Percentiles rank a stretch among this genome's conserved stretches.
These are phyloP conservation scores for Leucocoprinus birnbaumii DNA, from an alignment of 768 basidiomycete genomes.

Conservation along the genomic window DNA sequence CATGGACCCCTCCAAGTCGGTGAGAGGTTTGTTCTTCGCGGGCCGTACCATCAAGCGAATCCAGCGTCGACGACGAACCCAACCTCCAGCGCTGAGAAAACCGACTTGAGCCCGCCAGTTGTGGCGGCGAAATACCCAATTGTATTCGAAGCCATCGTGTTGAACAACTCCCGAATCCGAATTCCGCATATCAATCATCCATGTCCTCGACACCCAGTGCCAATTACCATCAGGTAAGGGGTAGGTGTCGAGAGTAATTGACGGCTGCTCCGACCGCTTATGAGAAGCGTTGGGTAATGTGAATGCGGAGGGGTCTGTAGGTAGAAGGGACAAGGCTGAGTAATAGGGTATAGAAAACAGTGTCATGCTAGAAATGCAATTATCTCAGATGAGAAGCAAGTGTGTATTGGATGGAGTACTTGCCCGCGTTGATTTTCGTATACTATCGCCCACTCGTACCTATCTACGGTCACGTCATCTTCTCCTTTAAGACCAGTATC, in stretches of 20 bases:
- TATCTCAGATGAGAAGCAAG: too few relatives aligned
- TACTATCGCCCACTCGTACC: constrained; percentile 74
- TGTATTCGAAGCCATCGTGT: constrained; percentile 85
- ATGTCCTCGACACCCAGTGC: constrained; percentile 76
- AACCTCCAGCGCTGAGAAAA: constrained; percentile 58
- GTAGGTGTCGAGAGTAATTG: constrained; percentile 57
- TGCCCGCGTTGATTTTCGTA: constrained; percentile 87
- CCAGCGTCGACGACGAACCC: constrained; percentile 81
- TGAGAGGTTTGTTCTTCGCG: constrained; percentile 21
- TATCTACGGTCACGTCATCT: constrained; percentile 37
- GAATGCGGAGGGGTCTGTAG: constrained; percentile 71
- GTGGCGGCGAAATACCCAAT: constrained; percentile 67
- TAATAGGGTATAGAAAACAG: constrained; percentile 74
- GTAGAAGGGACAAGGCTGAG: constrained; percentile 66
- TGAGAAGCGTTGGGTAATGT: constrained; percentile 49
- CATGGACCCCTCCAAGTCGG: constrained; percentile 13
- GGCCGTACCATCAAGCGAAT: constrained; percentile 81
- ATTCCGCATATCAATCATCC: constrained; percentile 86
- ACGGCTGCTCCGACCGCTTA: constrained; percentile 45
- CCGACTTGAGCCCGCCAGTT: constrained; percentile 69
- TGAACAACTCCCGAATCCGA: constrained; percentile 71
- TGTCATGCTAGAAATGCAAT: constrained; percentile 39
- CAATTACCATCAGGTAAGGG: constrained; percentile 79
- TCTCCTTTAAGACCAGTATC: constrained; percentile 17
- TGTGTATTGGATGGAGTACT: constrained; percentile 16